A percentile compares a stretch with the other conserved stretches of the same genome.
phyloP scores from a whole-genome alignment of 1,284 basidiomycete species.

The Agaricales sp. region DNA sequence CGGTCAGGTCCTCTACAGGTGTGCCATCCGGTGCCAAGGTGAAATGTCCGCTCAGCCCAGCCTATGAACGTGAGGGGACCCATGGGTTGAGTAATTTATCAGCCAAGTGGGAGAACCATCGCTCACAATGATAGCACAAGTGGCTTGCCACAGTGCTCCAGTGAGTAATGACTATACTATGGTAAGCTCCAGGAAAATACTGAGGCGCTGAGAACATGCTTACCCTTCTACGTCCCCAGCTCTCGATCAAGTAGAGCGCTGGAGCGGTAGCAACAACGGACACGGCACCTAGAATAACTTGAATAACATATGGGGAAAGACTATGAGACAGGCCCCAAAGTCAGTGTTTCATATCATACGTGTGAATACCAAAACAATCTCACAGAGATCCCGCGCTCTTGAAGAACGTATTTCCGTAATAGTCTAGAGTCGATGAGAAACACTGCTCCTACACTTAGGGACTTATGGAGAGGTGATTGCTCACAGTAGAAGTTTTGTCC shows the following conservation, averaged over 20 bases:
- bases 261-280: conserved; percentile 59
- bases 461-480: conserved; percentile 11
- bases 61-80: conserved; percentile 21
- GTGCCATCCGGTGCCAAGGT: conserved; percentile 46
- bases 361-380: conserved; percentile 10
- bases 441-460: not conserved
- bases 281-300: conserved; percentile 60
- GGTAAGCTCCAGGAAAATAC: not conserved
- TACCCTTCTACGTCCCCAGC: conserved; percentile 52
- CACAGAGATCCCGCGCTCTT: conserved; percentile 58
- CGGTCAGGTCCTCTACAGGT: conserved; percentile 32
- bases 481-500: conserved; percentile 68
- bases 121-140: conserved; percentile 50
- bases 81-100: conserved; percentile 2
- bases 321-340: conserved; percentile 21
- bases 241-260: conserved; percentile 55
- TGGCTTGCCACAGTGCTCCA: conserved; percentile 54
- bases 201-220: conserved; percentile 8
- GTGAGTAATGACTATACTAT: conserved; percentile 44
- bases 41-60: conserved; percentile 65
- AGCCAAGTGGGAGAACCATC: not conserved
- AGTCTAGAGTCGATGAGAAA: conserved; percentile 30
- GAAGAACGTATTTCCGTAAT: conserved; percentile 81
- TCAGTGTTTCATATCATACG: no score
- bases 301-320: conserved; percentile 63